Percentiles rank a stretch among this genome's conserved stretches.
These are phyloP conservation scores for Glaciozyma antarctica DNA, from an alignment of 768 basidiomycete species.

Conservation along the genomic window DNA sequence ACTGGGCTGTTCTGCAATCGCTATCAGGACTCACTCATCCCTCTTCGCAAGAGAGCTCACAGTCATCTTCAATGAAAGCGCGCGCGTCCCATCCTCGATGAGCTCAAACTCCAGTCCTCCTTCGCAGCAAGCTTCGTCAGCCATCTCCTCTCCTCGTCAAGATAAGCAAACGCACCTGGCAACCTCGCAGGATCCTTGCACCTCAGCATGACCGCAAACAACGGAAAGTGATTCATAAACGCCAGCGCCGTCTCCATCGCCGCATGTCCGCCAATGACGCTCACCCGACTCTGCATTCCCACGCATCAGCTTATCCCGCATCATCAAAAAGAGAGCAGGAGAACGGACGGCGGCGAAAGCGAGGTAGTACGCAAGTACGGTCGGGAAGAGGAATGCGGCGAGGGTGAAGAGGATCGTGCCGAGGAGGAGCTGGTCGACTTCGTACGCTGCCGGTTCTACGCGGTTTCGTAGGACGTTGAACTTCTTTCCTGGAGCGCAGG, in stretches of 20 bases:
- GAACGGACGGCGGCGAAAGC: constrained; percentile 60
- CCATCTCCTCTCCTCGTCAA: too few species aligned
- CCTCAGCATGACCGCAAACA: constrained; percentile 76
- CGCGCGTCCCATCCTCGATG: background rate
- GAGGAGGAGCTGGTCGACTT: constrained; percentile 86
- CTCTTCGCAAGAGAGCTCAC: background rate
- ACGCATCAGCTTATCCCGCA: background rate
- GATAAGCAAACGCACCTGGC: constrained; percentile 51
- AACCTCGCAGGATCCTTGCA: constrained; percentile 72
- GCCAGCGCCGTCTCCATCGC: constrained; percentile 56
- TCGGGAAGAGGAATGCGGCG: constrained; percentile 70
- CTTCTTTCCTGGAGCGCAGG: constrained; percentile 57
- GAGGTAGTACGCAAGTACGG: constrained; percentile 72
- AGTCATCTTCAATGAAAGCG: background rate
- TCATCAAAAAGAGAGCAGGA: background rate
- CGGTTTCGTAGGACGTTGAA: constrained; percentile 76
- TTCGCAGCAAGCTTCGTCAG: background rate
- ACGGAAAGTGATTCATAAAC: constrained; percentile 83
- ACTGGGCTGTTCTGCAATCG: background rate
- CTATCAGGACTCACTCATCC: background rate
- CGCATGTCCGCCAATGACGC: constrained; percentile 53
- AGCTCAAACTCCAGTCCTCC: constrained; percentile 6
- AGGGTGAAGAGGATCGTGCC: constrained; percentile 83
- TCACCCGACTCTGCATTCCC: constrained; percentile 47
- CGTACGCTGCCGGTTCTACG: constrained; percentile 83